phyloP scores from a whole-genome alignment of 2,329 filamentous ascomycete genomes.

The Ophiostoma sp. region DNA sequence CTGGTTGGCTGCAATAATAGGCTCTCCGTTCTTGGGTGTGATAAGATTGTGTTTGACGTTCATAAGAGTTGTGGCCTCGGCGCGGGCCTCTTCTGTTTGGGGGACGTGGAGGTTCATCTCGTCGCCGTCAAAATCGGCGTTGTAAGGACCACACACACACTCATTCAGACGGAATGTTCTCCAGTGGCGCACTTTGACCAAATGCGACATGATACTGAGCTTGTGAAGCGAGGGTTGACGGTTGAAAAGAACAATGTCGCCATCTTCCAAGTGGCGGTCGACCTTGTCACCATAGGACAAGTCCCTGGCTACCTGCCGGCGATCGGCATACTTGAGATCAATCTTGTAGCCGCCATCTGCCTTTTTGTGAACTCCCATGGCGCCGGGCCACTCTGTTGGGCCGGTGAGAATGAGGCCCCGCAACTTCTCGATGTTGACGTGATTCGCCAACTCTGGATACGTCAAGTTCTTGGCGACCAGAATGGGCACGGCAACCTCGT shows the following conservation, averaged over 20 bases:
- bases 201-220: conserved; percentile 95
- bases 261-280: conserved; percentile 89
- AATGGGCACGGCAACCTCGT: conserved; percentile 86
- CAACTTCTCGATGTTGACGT: conserved; percentile 80
- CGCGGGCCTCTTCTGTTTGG: conserved; percentile 92
- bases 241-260: conserved; percentile 95
- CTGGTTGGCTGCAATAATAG: conserved; percentile 97
- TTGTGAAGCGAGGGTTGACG: conserved; percentile 97
- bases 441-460: conserved; percentile 82
- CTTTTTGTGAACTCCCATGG: conserved; percentile 48
- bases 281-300: conserved; percentile 82
- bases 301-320: conserved; percentile 64
- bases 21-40: conserved; percentile 95
- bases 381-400: conserved; percentile 74
- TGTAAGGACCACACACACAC: conserved; percentile 97
- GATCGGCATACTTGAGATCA: conserved; percentile 68
- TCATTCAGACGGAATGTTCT: conserved; percentile 95
- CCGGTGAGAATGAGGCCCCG: conserved; percentile 69
- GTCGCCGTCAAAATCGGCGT: conserved; percentile 97
- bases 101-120: conserved; percentile 99
- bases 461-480: conserved; percentile 95
- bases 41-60: conserved; percentile 94
- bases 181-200: conserved; percentile 88
- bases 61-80: conserved; percentile 94
- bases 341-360: conserved; percentile 63